Evolutionary conservation across 106 monocot genomes (phyloP).

Genomic region (Agapanthus africanus): DNA sequence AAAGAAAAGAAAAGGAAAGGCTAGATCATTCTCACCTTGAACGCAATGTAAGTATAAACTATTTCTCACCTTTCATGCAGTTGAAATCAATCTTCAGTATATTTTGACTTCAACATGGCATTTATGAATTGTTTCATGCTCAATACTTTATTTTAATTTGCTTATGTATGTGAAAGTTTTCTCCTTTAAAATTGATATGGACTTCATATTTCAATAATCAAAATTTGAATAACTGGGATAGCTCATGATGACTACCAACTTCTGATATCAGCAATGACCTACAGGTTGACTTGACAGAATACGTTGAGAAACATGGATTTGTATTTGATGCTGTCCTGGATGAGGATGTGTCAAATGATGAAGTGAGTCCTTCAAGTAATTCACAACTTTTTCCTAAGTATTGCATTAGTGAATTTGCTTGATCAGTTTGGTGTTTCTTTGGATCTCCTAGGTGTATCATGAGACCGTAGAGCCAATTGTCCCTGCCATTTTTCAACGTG

Average conservation of each 20-base stretch:
- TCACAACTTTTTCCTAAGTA: no score
- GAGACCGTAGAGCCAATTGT: conserved; percentile 92
- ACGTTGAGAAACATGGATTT: conserved; percentile 94
- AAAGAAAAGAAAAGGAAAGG: no score
- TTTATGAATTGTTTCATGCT: background rate
- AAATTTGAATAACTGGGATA: no score
- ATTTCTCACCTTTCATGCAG: no score
- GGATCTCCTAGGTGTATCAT: conserved; percentile 58
- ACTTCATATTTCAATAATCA: no score
- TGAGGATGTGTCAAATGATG: conserved; percentile 96
- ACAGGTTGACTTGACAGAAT: conserved; percentile 92
- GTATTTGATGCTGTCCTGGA: conserved; percentile 95
- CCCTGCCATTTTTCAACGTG: conserved; percentile 85
- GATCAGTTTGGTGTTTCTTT: conserved; percentile 4
- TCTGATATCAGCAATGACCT: conserved; percentile 6
- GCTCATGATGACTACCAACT: no score
- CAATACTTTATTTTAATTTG: no score
- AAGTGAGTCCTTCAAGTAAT: conserved; percentile 36
- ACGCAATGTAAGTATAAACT: no score
- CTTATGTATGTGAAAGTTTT: no score
- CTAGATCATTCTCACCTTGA: no score
- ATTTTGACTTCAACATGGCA: background rate
- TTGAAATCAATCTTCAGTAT: no score
- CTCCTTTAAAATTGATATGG: no score
- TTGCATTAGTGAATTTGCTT: background rate